Conservation (phyloP, 176 grass and related monocot species). For the maize (Zea mays) region Zm-B73-REFERENCE-NAM-5.0 NC_050096.1:60576001-60576500, state of each 20-base stretch:
- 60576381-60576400: neutral
- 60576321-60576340: neutral
- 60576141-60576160: neutral
- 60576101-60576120: neutral
- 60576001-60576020: neutral
- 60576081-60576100: neutral
- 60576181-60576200: conserved; percentile 9
- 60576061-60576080: neutral
- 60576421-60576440: neutral
- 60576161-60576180: neutral
- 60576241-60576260: neutral
- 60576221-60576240: conserved; percentile 13
- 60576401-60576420: no score
- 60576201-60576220: neutral
- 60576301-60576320: neutral
- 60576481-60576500: no score
- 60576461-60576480: neutral
- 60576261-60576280: conserved; percentile 23
- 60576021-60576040: neutral
- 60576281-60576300: no score
- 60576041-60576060: neutral
- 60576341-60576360: neutral
- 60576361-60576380: neutral
- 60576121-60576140: conserved; percentile 1
- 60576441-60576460: neutral